Evolutionary conservation across 1,284 basidiomycete genomes (phyloP), one percentile per base, ranked within the genome.

Genomic region (Naganishia cerealis): DNA sequence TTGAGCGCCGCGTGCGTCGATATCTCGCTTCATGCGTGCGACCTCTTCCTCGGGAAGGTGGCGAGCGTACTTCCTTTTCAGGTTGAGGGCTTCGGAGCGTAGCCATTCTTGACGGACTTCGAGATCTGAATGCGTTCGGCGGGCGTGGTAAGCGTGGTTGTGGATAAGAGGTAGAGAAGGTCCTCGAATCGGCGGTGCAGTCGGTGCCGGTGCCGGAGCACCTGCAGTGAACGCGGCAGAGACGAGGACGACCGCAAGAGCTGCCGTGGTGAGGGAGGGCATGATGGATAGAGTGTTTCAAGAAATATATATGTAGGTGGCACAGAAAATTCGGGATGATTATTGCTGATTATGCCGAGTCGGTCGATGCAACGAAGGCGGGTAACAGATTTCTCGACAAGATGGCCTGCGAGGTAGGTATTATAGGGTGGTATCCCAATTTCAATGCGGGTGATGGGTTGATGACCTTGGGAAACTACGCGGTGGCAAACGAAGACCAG

Each of bases 41-140:
- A 56, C 39, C 16, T 66, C 61, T 21, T 66, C 65, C 21, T 65
- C 56, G 15, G 62, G 54, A 16, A 70, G 50, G 24, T 58, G 59
- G 29, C 33, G 18, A 15, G 56, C 40, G 24, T 70, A 70, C 56
- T 66, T 66, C 8, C 54, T 59, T 61, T 67, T 70, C 33, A 71
- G 26, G 43, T 66, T 65, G 33, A 59, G 54, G 1, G 70, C 66
- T 56, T 71, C 62, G 33, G 59, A 56, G 21, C 62, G 53, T 36
- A 68, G 24, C 70, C 70, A 71, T 12, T 50, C 24, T 58, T 66
- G 67, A 40, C 70, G 70, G 53, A 71, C 63, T 12, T 59, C 57
- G 16, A 68, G 21, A 29, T 71, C 70, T 3, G 66, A 54, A 24
- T 66, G 26, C 1, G 56, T 59, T 39, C 63, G 62, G n/a, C 61